phyloP scores from a whole-genome alignment of 1,139 yeast genomes.

The Taiozyma sp. region DNA sequence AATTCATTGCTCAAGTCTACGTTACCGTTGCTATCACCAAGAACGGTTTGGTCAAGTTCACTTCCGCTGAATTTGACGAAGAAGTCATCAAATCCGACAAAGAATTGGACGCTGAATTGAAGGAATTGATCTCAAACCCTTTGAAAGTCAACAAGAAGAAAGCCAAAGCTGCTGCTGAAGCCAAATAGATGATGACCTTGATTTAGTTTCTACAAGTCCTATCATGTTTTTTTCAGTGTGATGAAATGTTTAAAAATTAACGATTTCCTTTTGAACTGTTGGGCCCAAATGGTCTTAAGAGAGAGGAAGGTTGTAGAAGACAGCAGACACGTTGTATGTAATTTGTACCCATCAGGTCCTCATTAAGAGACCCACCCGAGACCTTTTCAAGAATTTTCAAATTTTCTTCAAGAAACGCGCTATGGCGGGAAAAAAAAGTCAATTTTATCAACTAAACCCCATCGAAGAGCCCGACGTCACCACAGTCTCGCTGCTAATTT shows the following conservation, averaged over 20 bases:
- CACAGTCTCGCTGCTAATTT: neutral
- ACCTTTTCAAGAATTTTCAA: neutral
- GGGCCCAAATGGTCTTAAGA: neutral
- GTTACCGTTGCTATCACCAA: constrained; percentile 76
- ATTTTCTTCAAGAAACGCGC: neutral
- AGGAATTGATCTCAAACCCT: constrained; percentile 49
- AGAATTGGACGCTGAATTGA: constrained; percentile 47
- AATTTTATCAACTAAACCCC: neutral
- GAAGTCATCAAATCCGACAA: constrained; percentile 53
- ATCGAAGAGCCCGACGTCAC: neutral
- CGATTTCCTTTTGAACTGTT: neutral
- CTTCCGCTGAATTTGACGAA: constrained; percentile 48
- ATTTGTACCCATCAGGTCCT: neutral
- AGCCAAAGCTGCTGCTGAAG: constrained; percentile 29
- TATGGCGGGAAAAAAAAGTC: neutral
- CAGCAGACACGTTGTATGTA: neutral
- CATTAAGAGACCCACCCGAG: neutral
- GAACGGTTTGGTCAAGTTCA: constrained; percentile 65
- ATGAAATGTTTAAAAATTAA: neutral
- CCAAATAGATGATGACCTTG: neutral
- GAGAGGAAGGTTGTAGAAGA: neutral
- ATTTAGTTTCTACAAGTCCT: neutral
- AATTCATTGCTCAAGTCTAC: constrained; percentile 66
- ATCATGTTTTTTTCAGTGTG: neutral
- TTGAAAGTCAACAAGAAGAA: constrained; percentile 53